Conservation (phyloP, 1,284 basidiomycete species). For the Sporisorium graminicola region DNA sequence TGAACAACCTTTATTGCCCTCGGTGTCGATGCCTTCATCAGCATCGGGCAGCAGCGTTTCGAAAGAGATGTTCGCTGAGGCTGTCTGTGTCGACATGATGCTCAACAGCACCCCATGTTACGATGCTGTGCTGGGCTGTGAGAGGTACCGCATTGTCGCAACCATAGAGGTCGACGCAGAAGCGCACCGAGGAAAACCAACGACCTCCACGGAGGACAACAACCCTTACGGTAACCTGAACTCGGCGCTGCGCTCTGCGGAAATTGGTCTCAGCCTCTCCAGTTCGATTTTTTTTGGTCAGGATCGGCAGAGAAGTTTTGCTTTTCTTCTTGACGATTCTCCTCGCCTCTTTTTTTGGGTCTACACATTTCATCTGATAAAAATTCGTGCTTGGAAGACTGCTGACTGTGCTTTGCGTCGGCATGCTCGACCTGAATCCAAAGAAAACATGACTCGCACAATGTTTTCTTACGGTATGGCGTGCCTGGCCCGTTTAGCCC, state of each 20-base stretch:
- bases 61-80: not conserved
- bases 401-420: not conserved
- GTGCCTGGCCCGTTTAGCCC: constrained; percentile 9
- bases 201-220: not conserved
- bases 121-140: not conserved
- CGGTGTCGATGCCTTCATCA: not conserved
- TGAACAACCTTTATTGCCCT: too few relatives aligned
- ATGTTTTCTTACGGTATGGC: not conserved
- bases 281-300: not conserved
- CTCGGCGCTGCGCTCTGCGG: not conserved
- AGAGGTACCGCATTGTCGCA: not conserved
- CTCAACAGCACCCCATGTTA: not conserved
- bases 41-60: constrained; percentile 1
- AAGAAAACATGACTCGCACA: constrained; percentile 7
- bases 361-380: not conserved
- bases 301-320: constrained; percentile 11
- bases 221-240: not conserved
- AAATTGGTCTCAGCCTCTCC: constrained; percentile 1
- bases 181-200: not conserved
- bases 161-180: constrained; percentile 1
- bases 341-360: not conserved
- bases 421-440: not conserved
- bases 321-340: constrained; percentile 10
- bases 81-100: not conserved
- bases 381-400: not conserved